Percentiles rank a stretch among this genome's conserved stretches.
phyloP scores from a whole-genome alignment of 1,139 yeast species.

The Blastobotrys serpentis region DNA sequence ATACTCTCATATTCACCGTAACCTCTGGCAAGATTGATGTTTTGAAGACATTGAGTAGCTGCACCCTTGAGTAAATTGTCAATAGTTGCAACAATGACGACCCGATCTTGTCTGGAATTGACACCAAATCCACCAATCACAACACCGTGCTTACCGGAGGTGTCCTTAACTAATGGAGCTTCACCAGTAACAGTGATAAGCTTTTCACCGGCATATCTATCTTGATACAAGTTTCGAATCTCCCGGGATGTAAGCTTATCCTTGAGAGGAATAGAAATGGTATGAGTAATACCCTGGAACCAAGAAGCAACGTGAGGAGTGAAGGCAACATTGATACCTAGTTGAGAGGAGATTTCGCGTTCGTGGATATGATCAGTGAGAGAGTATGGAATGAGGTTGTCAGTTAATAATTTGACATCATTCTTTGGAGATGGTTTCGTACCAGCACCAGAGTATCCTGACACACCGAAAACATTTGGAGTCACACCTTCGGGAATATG shows the following conservation, averaged over 20 bases:
- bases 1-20: slow-evolving; percentile 95
- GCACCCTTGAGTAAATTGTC: slow-evolving; percentile 97
- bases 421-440: slow-evolving; percentile 97
- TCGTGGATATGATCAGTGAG: slow-evolving; percentile 97
- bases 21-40: slow-evolving; percentile 83
- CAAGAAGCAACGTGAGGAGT: slow-evolving; percentile 98
- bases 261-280: slow-evolving; percentile 85
- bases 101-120: slow-evolving; percentile 82
- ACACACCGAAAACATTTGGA: slow-evolving; percentile 90
- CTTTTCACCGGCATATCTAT: slow-evolving; percentile 83
- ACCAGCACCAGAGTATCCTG: slow-evolving; percentile 99
- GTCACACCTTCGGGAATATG: slow-evolving; percentile 52
- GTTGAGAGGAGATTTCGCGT: slow-evolving; percentile 78
- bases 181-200: slow-evolving; percentile 83
- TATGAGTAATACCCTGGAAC: slow-evolving; percentile 97
- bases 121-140: slow-evolving; percentile 96
- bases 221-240: slow-evolving; percentile 81
- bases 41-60: slow-evolving; percentile 96
- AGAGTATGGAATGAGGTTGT: slow-evolving; percentile 92
- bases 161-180: slow-evolving; percentile 88
- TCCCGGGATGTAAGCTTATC: slow-evolving; percentile 75
- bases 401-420: slow-evolving; percentile 66
- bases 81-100: slow-evolving; percentile 90
- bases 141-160: slow-evolving; percentile 91
- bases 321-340: slow-evolving; percentile 80